Evolutionary conservation across 1,284 basidiomycete genomes (phyloP).

Genomic region (Agaricales sp.): DNA sequence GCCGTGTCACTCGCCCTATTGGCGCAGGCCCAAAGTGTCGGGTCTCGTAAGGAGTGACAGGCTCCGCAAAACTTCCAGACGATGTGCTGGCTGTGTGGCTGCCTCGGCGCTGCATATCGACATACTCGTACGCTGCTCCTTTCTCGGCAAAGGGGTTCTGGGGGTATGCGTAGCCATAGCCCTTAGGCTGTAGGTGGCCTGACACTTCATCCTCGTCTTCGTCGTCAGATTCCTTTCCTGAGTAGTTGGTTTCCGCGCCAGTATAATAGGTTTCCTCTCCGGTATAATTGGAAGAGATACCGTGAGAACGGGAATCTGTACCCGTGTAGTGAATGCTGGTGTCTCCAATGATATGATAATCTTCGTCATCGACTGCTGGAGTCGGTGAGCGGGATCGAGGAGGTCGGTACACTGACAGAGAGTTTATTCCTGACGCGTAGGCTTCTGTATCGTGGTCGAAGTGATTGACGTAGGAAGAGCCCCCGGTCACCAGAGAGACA

Average conservation of each 20-base stretch:
- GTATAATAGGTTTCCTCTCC: neutral
- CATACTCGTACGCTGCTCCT: constrained; percentile 5
- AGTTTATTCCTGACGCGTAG: constrained; percentile 49
- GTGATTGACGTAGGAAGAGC: constrained; percentile 31
- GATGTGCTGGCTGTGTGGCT: constrained; percentile 30
- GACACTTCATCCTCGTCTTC: constrained; percentile 6
- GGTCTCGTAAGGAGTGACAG: constrained; percentile 43
- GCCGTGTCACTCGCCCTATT: constrained; percentile 61
- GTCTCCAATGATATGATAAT: constrained; percentile 46
- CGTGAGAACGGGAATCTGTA: constrained; percentile 14
- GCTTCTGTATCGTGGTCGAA: constrained; percentile 51
- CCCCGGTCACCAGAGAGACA: neutral
- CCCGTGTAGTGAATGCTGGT: constrained; percentile 45
- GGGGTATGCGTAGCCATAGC: neutral
- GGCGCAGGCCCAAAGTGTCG: constrained; percentile 86
- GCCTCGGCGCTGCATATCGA: constrained; percentile 23
- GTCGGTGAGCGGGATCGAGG: constrained; percentile 65
- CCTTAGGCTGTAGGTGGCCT: neutral
- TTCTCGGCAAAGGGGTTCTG: too few species aligned
- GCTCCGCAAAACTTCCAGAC: constrained; percentile 26
- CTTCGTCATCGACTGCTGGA: constrained; percentile 59
- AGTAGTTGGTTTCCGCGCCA: neutral
- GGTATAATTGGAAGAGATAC: neutral
- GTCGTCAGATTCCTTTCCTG: constrained; percentile 3
- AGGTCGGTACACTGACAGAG: constrained; percentile 33